Conservation (phyloP, 1,284 basidiomycete species). For the Fomitopsis betulina region DNA sequence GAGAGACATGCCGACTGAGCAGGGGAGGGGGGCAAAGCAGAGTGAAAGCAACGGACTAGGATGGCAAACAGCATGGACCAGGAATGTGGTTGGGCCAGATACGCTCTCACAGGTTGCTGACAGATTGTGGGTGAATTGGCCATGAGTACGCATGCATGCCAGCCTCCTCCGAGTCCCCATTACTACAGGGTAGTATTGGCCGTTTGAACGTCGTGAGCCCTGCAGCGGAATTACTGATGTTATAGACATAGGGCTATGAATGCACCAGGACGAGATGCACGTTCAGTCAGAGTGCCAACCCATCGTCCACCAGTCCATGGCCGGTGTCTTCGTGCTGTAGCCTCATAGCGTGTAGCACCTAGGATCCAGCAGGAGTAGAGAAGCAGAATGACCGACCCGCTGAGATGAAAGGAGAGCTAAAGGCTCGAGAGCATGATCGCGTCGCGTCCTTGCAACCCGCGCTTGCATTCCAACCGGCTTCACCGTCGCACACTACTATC, state of each 20-base stretch:
- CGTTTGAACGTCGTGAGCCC: not conserved
- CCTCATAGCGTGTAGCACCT: too few relatives aligned
- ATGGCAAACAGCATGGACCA: not conserved
- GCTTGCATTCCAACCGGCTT: not conserved
- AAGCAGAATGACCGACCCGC: too few relatives aligned
- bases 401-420: not conserved
- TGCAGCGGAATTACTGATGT: too few relatives aligned
- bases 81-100: not conserved
- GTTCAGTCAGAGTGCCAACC: too few relatives aligned
- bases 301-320: too few relatives aligned
- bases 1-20: constrained; percentile 5
- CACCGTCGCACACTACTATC: not conserved
- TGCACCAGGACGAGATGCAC: too few relatives aligned
- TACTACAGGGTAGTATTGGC: not conserved
- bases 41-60: not conserved
- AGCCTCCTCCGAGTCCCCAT: not conserved
- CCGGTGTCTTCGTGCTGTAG: too few relatives aligned
- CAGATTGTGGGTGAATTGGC: not conserved
- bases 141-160: not conserved
- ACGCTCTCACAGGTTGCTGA: not conserved
- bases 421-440: not conserved
- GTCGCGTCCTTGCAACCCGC: not conserved
- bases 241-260: too few relatives aligned
- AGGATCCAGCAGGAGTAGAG: too few relatives aligned
- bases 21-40: not conserved